These are phyloP conservation scores for Passiflora organensis DNA, from an alignment of 345 rosid species.

Conservation along the genomic window DNA sequence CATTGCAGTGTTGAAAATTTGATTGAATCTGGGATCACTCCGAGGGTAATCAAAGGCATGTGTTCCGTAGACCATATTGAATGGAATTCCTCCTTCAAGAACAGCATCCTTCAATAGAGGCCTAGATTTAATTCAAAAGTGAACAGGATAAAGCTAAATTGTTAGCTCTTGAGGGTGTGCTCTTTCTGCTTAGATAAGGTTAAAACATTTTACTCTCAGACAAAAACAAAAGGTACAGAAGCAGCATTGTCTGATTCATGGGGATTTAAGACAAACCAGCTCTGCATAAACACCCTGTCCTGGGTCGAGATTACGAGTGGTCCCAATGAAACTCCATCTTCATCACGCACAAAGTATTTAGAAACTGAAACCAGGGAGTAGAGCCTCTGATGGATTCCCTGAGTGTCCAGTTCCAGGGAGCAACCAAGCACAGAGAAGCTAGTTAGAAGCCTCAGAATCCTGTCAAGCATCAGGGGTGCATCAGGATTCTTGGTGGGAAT, in stretches of 20 bases:
- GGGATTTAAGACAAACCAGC: background rate
- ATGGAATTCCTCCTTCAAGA: slow-evolving; percentile 7
- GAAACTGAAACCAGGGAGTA: background rate
- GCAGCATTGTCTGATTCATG: too few relatives aligned
- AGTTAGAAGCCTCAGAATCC: too few relatives aligned
- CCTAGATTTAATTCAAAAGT: background rate
- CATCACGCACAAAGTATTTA: background rate
- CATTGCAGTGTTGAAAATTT: background rate
- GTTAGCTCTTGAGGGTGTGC: too few relatives aligned
- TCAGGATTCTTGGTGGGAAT: background rate
- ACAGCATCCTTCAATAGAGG: background rate
- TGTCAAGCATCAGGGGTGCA: too few relatives aligned
- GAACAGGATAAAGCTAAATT: too few relatives aligned
- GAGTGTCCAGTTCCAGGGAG: background rate
- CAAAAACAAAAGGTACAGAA: too few relatives aligned
- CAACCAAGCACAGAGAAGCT: background rate
- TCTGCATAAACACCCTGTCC: background rate
- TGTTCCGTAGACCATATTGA: slow-evolving; percentile 1
- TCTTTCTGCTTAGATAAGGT: too few relatives aligned
- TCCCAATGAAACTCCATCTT: slow-evolving; percentile 4
- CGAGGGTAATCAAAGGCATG: background rate
- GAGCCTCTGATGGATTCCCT: background rate
- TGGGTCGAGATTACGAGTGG: background rate
- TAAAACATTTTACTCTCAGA: too few relatives aligned
- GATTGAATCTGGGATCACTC: background rate